A percentile compares a stretch with the other conserved stretches of the same genome.
Conservation (phyloP, 177 flowering plant genomes). For the Tripterygium wilfordii region DNA sequence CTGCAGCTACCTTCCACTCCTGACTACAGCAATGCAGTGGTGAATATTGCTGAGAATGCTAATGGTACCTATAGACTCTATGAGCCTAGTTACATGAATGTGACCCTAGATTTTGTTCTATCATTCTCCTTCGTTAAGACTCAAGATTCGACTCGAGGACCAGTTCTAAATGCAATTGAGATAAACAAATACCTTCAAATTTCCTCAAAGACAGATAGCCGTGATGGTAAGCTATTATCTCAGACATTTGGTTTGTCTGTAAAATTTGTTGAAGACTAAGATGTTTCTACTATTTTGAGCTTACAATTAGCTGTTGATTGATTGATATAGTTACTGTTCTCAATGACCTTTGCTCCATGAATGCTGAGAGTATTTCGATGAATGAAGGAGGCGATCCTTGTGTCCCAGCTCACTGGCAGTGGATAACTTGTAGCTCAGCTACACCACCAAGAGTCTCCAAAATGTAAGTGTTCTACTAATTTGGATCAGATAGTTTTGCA, state of each 20-base stretch:
- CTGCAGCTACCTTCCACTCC: constrained; percentile 60
- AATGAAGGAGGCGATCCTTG: constrained; percentile 83
- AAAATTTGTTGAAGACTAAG: too few relatives aligned
- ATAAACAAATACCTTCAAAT: constrained; percentile 69
- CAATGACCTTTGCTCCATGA: constrained; percentile 41
- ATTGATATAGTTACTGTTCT: constrained; percentile 63
- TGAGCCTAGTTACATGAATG: constrained; percentile 92
- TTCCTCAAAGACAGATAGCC: constrained; percentile 47
- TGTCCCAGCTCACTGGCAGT: constrained; percentile 69
- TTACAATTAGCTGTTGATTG: constrained; percentile 21
- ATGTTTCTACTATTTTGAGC: too few relatives aligned
- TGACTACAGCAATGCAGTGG: constrained; percentile 72
- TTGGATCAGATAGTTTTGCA: too few relatives aligned
- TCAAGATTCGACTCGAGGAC: constrained; percentile 77
- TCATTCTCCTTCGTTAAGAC: constrained; percentile 79
- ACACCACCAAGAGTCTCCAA: constrained; percentile 74
- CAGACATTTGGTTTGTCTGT: background rate
- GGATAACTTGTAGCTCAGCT: constrained; percentile 73
- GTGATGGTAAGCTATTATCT: constrained; percentile 51
- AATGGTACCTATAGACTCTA: constrained; percentile 82
- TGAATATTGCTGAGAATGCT: constrained; percentile 88
- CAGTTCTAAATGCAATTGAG: constrained; percentile 84
- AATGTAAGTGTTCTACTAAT: constrained; percentile 42
- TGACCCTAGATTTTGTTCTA: constrained; percentile 62
- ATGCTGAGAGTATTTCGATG: constrained; percentile 32